These are phyloP conservation scores for Alternaria rosae DNA, from an alignment of 2,329 filamentous ascomycete species.

Conservation along the genomic window DNA sequence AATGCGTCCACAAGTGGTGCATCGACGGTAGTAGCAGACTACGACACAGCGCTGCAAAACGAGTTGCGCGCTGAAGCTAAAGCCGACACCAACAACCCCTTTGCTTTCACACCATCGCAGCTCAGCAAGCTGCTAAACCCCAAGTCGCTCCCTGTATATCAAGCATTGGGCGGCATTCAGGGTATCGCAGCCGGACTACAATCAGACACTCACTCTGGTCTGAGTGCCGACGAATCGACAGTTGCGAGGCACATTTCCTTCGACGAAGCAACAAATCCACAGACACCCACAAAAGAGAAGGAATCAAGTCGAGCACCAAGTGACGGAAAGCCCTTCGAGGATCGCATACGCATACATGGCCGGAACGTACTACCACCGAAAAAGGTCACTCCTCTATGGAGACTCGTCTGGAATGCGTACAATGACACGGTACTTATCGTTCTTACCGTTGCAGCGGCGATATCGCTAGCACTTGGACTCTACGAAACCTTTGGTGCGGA, in stretches of 20 bases:
- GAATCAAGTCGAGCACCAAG: conserved; percentile 22
- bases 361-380: conserved; percentile 70
- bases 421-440: conserved; percentile 78
- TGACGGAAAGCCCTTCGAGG: conserved; percentile 53
- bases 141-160: conserved; percentile 58
- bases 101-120: conserved; percentile 63
- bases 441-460: conserved; percentile 70
- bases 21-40: conserved; percentile 40
- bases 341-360: conserved; percentile 67
- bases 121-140: conserved; percentile 63
- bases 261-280: conserved; percentile 57
- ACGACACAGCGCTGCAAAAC: conserved; percentile 29
- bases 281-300: conserved; percentile 30
- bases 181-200: conserved; percentile 63
- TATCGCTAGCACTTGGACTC: conserved; percentile 73
- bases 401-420: conserved; percentile 72
- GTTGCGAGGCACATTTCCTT: conserved; percentile 58
- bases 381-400: conserved; percentile 67
- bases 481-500: conserved; percentile 68
- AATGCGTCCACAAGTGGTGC: conserved; percentile 29
- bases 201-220: conserved; percentile 57
- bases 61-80: conserved; percentile 40
- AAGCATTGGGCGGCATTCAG: conserved; percentile 61
- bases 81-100: conserved; percentile 54
- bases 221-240: conserved; percentile 60